Base-by-base conservation (phyloP, 768 basidiomycete species). In the Leucocoprinus sp. region DNA sequence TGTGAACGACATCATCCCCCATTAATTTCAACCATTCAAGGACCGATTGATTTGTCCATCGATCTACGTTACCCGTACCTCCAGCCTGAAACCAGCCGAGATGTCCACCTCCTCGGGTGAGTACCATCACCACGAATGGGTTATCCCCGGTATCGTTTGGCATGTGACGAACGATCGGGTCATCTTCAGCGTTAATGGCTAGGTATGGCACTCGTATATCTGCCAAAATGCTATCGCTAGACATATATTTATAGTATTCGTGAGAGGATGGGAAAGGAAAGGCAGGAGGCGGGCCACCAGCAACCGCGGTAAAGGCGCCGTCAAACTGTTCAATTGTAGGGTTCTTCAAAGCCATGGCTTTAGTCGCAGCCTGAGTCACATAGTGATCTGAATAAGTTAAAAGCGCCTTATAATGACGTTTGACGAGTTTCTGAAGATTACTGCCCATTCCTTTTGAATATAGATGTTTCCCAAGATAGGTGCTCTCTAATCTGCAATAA, bases 391-490 rank as follows among this genome's bases (percentile, higher is more conserved):
- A 69, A 55, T 77, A 71, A 46, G 68, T 55, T 19, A 66, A 60
- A n/a, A 86, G 60, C 1, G 67, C 48, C 17, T 68, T 56, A 11
- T 64, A 52, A 51, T 89, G 78, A 39, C 69, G 67, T 54, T 64
- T 69, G 46, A 85, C 57, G 35, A 85, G 62, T 28, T 69, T 75
- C 37, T 71, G 64, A 14, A 92, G 67, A 58, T 92, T 93, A 50
- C 66, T 67, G 4, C 78, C 88, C 84, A 93, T 83, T 33, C 76
- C 84, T 58, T 71, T 80, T 9, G 85, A 84, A 57, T 92, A 93
- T 37, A 90, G 55, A 40, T 75, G 62, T 43, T 74, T 75, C 41
- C 79, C 75, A 26, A 80, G 60, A 54, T 75, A 80, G 22, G 72
- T 70, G 35, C 58, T 64, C 35, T 75, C 54, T 27, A 89, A 66